phyloP scores from a whole-genome alignment of 140 eudicot genomes.

The Ambrosia hybrid region DNA sequence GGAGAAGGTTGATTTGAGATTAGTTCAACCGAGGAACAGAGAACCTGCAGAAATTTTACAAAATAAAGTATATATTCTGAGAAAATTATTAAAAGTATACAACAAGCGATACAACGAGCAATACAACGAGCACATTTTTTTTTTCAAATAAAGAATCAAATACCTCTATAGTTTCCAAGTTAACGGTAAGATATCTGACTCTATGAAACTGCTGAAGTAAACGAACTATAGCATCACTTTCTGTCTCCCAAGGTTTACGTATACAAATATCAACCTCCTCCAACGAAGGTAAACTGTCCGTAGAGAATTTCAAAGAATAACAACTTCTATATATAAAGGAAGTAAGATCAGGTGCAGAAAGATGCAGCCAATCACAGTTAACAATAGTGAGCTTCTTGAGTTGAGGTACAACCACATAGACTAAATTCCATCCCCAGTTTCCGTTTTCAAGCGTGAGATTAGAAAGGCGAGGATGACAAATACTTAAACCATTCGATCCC shows the following conservation, averaged over 20 bases:
- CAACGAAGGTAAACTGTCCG: constrained; percentile 7
- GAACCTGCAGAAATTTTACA: not conserved
- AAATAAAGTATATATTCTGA: no score
- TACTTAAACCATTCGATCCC: constrained; percentile 3
- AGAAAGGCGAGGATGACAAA: constrained; percentile 18
- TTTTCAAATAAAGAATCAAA: not conserved
- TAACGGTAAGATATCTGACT: constrained; percentile 19
- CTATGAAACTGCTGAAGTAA: constrained; percentile 21
- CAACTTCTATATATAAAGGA: constrained; percentile 11
- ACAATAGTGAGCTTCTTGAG: constrained; percentile 9
- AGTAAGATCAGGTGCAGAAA: constrained; percentile 5
- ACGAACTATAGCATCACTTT: not conserved
- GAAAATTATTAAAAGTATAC: not conserved
- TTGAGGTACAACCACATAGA: constrained; percentile 18
- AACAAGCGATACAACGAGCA: no score
- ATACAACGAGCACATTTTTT: no score
- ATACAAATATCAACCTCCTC: constrained; percentile 14
- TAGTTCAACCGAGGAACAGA: constrained; percentile 6
- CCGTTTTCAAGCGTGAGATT: constrained; percentile 1
- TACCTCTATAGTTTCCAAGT: constrained; percentile 29
- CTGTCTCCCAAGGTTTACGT: not conserved
- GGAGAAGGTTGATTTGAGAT: constrained; percentile 16
- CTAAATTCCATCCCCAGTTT: not conserved
- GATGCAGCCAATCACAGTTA: not conserved
- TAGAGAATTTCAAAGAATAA: not conserved